Base-by-base conservation (phyloP, 345 rosid species). In the Bruguiera sexangula region DNA sequence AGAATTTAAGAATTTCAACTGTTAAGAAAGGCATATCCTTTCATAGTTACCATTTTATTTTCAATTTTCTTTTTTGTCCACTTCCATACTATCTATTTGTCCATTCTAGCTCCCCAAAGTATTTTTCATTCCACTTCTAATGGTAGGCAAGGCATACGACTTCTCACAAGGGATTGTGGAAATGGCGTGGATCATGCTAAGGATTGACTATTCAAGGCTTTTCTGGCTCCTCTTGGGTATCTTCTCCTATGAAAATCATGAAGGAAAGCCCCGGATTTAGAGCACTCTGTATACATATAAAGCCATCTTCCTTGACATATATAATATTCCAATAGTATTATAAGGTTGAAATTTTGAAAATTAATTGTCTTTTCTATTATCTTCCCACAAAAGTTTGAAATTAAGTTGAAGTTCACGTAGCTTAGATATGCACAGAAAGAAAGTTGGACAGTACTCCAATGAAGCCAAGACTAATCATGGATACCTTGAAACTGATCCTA, bases 241-340 rank as follows among this genome's bases (percentile, higher is more conserved):
- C 6, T 79, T 81, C 70, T 81, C 80, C 4, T 72, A 64, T 24
- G 87, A 81, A 73, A 81, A 81, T 55, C 85, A 77, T 58, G 80
- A 75, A 22, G 83, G 81, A 62, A 75, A 76, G 63, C 78, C 80
- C 4, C 66, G 73, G 69, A 83, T 83, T 56, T 76, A 56, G 31
- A 4, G 6, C 46, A 6, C 18, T 31, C 53, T 22, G 2, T 15
- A 51, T 29, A n/a, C 19, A 21, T 65, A 26, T 56, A 24, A 56
- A 19, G 60, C 24, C 21, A 16, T 19, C 6, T 39, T 46, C 66
- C 15, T 55, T 26, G 19, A 29, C 26, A 27, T 27, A 11, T 10
- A 34, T 16, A 13, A 36, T 22, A 36, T 53, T 30, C 16, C 13
- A 21, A 56, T 24, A n/a, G 15, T 54, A 3, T 43, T 13, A 54